Evolutionary conservation across 768 basidiomycete genomes (phyloP).

Genomic region (Russula compacta): DNA sequence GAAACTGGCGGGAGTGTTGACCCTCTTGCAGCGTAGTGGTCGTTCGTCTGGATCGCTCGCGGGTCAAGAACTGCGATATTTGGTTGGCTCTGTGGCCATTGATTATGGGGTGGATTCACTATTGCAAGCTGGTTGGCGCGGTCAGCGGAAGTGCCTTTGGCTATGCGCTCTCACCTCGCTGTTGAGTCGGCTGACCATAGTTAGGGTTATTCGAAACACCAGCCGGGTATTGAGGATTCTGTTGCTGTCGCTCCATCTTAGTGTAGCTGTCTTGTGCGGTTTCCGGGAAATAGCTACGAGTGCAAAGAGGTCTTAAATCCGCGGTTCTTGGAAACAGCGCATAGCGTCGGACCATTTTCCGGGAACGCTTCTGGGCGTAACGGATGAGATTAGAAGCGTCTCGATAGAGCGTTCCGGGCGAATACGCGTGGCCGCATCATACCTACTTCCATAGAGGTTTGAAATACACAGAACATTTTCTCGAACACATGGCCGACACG

Average conservation of each 20-base stretch:
- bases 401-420: neutral
- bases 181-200: neutral
- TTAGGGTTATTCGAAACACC: neutral
- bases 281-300: neutral
- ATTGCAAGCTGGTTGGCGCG: neutral
- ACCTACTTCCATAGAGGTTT: neutral
- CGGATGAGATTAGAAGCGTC: neutral
- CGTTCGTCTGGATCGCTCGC: neutral
- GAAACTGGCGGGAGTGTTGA: neutral
- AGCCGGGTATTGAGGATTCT: neutral
- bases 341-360: neutral
- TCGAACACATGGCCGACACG: neutral
- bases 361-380: neutral
- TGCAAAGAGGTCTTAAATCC: neutral
- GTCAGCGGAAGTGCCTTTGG: neutral
- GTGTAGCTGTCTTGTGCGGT: neutral
- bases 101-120: neutral
- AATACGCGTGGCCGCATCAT: neutral
- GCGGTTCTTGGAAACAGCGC: neutral
- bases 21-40: no score
- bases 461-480: neutral
- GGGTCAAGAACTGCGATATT: neutral
- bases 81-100: neutral
- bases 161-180: neutral
- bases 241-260: neutral